phyloP scores from a whole-genome alignment of 2,329 filamentous ascomycete species.

The Penicillium sp. region DNA sequence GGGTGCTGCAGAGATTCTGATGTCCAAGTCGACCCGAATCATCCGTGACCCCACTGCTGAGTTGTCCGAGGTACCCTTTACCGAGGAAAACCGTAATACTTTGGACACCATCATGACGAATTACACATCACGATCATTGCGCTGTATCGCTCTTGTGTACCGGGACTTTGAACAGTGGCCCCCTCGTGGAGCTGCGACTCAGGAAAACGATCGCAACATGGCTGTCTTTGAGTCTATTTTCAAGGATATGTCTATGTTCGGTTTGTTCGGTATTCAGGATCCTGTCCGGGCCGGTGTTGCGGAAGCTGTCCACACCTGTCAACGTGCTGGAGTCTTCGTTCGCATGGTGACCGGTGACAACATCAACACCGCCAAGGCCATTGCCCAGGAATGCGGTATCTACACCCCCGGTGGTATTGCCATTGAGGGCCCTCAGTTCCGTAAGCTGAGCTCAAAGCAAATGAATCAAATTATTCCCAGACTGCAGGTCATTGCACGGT shows the following conservation, averaged over 20 bases:
- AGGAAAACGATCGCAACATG: constrained; percentile 60
- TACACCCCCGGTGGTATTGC: constrained; percentile 66
- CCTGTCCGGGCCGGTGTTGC: constrained; percentile 73
- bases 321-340: constrained; percentile 74
- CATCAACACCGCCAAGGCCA: constrained; percentile 74
- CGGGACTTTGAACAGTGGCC: constrained; percentile 86
- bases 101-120: constrained; percentile 69
- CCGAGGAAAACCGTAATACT: constrained; percentile 56
- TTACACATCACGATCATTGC: constrained; percentile 77
- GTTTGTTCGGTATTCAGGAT: constrained; percentile 78
- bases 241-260: constrained; percentile 65
- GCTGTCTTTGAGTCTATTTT: constrained; percentile 68
- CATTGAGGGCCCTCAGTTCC: constrained; percentile 77
- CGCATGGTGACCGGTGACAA: constrained; percentile 88
- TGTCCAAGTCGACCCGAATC: constrained; percentile 51
- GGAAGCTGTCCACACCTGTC: constrained; percentile 70
- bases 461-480: constrained; percentile 68
- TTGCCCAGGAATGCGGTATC: constrained; percentile 77
- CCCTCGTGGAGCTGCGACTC: constrained; percentile 60
- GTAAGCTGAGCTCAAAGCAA: constrained; percentile 66
- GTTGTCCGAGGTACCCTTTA: constrained; percentile 54
- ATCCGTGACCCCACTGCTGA: constrained; percentile 62
- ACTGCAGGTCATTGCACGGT: constrained; percentile 70
- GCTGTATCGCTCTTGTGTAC: constrained; percentile 82
- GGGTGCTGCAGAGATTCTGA: constrained; percentile 54